Evolutionary conservation across 345 rosid genomes (phyloP), one percentile per base, ranked within the genome.

Genomic region (Capsella bursapastoris): DNA sequence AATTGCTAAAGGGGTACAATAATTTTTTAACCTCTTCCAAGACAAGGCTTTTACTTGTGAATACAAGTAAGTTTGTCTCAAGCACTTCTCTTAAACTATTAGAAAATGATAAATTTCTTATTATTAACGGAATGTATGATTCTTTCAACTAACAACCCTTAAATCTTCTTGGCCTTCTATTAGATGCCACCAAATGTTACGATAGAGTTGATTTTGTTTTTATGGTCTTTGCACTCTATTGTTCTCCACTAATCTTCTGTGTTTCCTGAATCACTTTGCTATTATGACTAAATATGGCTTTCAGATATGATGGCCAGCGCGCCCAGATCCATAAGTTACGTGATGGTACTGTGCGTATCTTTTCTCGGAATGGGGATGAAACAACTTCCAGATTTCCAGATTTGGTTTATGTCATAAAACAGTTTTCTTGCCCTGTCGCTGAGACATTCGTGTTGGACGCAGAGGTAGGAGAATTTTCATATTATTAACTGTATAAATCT

Each of bases 291-390:
- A 44, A n/a, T 25, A 57, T 35, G 38, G 48, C 70, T 82, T 64
- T 63, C 85, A 93, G 98, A 64, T 93, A 89, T 78, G 98, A 90
- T 77, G 98, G 97, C 69, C 96, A 93, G 77, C 96, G 97, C 41
- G 93, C 96, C 48, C 98, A 93, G 82, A 89, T 93, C 74, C 96
- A 90, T 83, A 81, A 77, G 84, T 78, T 86, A 80, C 32, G 37
- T 8, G 80, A 89, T 85, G 92, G 92, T 71, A 75, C 82, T 48
- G 68, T 90, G 27, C 90, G 80, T 45, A 79, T 90, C 35, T 93
- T 86, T 81, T 90, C 98, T 82, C 87, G 93, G 57, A 90, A 90
- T 73, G 98, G 98, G 59, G 97, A 93, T 35, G 96, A 93, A 74
- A 86, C 98, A 28, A 88, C 98, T 3, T 73, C 85, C 47, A 84